Conservation (phyloP, 1,284 basidiomycete genomes). For the Naganishia albida region DNA sequence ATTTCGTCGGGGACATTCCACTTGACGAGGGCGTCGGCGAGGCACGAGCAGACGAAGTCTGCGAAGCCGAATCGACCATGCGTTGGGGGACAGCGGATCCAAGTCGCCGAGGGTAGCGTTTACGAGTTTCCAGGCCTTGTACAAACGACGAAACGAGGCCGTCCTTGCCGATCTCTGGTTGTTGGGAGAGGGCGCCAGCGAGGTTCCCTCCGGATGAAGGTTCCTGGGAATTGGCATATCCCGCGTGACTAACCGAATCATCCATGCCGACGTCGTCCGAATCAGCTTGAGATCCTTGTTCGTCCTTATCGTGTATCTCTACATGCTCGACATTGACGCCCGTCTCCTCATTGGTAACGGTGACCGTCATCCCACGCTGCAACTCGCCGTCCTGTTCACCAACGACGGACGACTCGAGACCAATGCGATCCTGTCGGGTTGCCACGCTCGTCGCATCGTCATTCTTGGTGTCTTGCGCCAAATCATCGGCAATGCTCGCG, state of each 20-base stretch:
- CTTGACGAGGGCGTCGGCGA: constrained; percentile 1
- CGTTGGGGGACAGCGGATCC: constrained; percentile 15
- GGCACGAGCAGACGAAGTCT: constrained; percentile 1
- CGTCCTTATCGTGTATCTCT: not conserved
- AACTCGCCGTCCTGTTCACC: not conserved
- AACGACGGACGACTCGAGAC: not conserved
- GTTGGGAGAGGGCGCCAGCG: not conserved
- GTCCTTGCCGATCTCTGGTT: not conserved
- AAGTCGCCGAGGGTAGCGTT: not conserved
- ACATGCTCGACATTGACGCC: not conserved
- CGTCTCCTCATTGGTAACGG: not conserved
- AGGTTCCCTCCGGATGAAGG: not conserved
- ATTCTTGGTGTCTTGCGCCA: not conserved
- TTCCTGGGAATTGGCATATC: not conserved
- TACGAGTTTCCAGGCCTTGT: not conserved
- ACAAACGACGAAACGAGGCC: not conserved
- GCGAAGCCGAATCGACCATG: constrained; percentile 14
- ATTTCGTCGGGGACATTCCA: not conserved
- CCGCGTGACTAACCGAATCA: not conserved
- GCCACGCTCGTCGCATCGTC: not conserved
- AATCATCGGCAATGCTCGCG: not conserved
- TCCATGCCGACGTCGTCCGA: not conserved
- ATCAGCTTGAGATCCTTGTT: not conserved
- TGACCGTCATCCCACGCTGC: not conserved
- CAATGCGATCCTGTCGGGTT: not conserved